Evolutionary conservation across 164 flowering plant species (phyloP).

Genomic region (Paratinospora sagittata): DNA sequence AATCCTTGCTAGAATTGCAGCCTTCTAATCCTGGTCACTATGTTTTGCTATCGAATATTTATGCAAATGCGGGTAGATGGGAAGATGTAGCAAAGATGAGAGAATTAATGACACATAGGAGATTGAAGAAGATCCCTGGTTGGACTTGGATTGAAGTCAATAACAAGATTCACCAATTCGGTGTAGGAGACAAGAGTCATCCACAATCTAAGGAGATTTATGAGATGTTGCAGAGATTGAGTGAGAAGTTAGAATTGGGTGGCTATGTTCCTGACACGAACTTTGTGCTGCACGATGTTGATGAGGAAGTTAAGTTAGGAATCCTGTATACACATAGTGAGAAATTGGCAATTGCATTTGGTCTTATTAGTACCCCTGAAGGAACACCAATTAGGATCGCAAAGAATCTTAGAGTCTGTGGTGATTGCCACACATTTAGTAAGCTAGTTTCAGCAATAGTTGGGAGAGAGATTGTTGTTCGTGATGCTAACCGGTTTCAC

Average conservation of each 20-base stretch:
- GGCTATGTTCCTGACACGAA: conserved; percentile 56
- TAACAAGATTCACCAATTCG: conserved; percentile 32
- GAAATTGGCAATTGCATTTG: conserved; percentile 30
- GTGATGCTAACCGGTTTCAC: conserved; percentile 58
- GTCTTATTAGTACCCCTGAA: conserved; percentile 3
- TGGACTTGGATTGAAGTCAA: conserved; percentile 53
- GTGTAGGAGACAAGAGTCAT: conserved; percentile 42
- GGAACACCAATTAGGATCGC: conserved; percentile 8
- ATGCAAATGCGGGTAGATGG: conserved; percentile 56
- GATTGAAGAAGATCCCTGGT: conserved; percentile 50
- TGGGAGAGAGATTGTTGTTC: conserved; percentile 35
- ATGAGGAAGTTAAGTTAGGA: conserved; percentile 47
- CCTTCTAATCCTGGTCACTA: conserved; percentile 48
- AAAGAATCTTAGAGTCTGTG: conserved; percentile 31
- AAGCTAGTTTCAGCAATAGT: conserved; percentile 35
- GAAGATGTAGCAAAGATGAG: conserved; percentile 43
- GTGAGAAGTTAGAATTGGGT: conserved; percentile 35
- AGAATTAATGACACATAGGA: conserved; percentile 34
- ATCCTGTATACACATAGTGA: conserved; percentile 42
- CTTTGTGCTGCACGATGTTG: conserved; percentile 52
- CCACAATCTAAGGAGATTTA: conserved; percentile 39
- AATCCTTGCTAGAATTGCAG: conserved; percentile 41
- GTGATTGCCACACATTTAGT: conserved; percentile 48
- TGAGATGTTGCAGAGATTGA: conserved; percentile 26
- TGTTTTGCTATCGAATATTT: conserved; percentile 53